Evolutionary conservation across 306 rosid species (phyloP), one percentile per base, ranked within the genome.

Genomic region (Rubus idaeus): DNA sequence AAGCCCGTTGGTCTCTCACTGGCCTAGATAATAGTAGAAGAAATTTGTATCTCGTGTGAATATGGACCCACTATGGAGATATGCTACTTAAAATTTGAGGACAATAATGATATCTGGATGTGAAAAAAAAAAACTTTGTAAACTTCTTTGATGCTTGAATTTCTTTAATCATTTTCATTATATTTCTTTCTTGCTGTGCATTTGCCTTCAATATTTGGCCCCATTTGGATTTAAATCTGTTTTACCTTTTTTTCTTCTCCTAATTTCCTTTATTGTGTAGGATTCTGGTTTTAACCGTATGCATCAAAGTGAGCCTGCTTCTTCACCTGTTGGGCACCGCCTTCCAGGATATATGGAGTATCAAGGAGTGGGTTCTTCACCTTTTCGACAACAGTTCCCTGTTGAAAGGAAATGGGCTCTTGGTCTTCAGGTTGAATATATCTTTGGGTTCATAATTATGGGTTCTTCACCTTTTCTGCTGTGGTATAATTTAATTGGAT

Each of bases 321-420:
- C 90, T 81, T 84, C 96, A 73, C 88, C 86, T 75, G 88, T 86
- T 78, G 96, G 88, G 45, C 95, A 85, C 86, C 97, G 89, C 80
- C 53, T 82, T 81, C 79, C 88, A 20, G 96, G 95, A 41, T 90
- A 81, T 80, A 78, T 87, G 85, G 91, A 91, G 39, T 86, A 84
- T 82, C 96, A 89, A 82, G 97, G 88, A 60, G 71, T 75, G 65
- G 95, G 88, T 5, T 40, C 70, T 8, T 65, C 70, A 17, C 70
- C 68, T 42, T 20, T 83, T 65, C 83, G 89, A 75, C 90, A 85
- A 61, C 97, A 90, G 81, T 81, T 82, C 68, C 96, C 93, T n/a
- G 89, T 63, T 77, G 94, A 94, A 84, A 88, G 95, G 71, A 94
- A 90, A 81, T 92, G 98, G 98, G 96, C 98, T 80, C 98, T 94